Conservation (phyloP, 306 rosid genomes). For the Potentilla sterilis region DNA sequence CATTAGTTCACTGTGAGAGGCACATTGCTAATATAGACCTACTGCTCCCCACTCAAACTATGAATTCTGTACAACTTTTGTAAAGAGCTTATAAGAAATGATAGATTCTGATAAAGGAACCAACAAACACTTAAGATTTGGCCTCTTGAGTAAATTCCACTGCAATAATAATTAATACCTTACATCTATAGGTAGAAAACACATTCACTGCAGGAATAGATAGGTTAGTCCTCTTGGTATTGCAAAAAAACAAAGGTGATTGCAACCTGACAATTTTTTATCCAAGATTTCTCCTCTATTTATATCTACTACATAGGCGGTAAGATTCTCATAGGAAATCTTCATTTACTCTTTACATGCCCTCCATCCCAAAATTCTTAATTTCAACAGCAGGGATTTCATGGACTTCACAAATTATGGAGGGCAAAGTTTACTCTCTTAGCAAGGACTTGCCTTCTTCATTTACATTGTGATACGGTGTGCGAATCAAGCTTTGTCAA, state of each 20-base stretch:
- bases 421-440: conserved; percentile 6
- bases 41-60: background rate
- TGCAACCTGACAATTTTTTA: background rate
- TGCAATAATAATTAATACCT: background rate
- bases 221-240: background rate
- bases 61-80: background rate
- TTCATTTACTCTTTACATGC: conserved; percentile 29
- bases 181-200: background rate
- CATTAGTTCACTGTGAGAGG: background rate
- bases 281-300: background rate
- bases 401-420: conserved; percentile 37
- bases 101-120: background rate
- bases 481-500: conserved; percentile 36
- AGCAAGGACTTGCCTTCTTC: conserved; percentile 14
- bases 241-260: background rate
- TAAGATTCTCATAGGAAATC: conserved; percentile 21
- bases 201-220: background rate
- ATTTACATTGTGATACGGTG: conserved; percentile 6
- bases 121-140: background rate
- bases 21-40: background rate
- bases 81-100: background rate
- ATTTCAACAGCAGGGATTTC: conserved; percentile 32
- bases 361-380: conserved; percentile 30
- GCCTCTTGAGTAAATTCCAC: background rate
- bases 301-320: background rate